Evolutionary conservation across 139 green algal species (phyloP), one percentile per base, ranked within the genome.

Genomic region (Chlorella sp.): DNA sequence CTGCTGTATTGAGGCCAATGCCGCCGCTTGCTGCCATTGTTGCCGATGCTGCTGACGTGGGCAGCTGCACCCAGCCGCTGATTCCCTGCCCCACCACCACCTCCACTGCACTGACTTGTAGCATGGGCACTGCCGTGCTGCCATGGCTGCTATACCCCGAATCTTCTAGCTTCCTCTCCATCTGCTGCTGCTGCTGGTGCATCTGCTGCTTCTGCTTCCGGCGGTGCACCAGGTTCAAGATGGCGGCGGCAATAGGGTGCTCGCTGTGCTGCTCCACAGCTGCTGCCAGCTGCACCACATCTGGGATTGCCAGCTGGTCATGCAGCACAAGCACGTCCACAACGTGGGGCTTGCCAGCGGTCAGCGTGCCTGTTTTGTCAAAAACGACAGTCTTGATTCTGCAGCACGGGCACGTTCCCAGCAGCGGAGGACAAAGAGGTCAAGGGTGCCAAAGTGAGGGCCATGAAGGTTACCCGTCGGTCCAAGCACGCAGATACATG

Each of bases 291-390:
- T 73, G n/a, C 19, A 96, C 36, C 3, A 98, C 81, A 64, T 97
- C 94, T 4, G 89, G 87, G 30, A 90, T 77, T 0, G 73, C 30
- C 32, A 93, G 37, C 77, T 90, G 76, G 19, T 69, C 5, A 32
- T n/a, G 32, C n/a, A 90, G 14, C 40, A 48, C 30, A 1, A 42
- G 21, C 21, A 95, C 42, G 37, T 93, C 73, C 40, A 93, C 88
- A 0, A 99, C 96, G 36, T 86, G 85, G 34, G 96, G 95, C 28
- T 91, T 91, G 77, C 97, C 97, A 0, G 85, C 76, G 9, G 98
- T 99, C 4, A 99, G 91, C 0, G 98, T 99, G 68, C 98, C 98
- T 9, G 98, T 99, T 92, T 99, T 99, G 91, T 99, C 98, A 86
- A 99, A 96, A 37, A 97, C 95, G 0, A 99, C 92, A 24, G 81